Percentiles rank a stretch among this genome's conserved stretches.
phyloP scores from a whole-genome alignment of 306 rosid genomes.

The Prunus kanzakura region DNA sequence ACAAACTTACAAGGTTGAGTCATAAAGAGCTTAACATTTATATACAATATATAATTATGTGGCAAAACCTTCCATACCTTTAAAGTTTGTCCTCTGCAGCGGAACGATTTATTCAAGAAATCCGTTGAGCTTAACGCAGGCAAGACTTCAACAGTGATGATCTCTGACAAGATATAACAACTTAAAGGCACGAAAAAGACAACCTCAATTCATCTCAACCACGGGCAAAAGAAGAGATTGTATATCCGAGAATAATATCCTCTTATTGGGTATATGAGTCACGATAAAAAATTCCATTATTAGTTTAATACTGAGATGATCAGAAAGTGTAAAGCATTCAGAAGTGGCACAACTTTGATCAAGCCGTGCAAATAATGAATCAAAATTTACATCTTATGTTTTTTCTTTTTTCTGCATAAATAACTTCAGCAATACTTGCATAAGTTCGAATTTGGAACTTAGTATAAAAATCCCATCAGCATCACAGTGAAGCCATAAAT shows the following conservation, averaged over 20 bases:
- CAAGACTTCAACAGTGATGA: neutral
- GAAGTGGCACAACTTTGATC: neutral
- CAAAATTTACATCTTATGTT: neutral
- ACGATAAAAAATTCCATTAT: neutral
- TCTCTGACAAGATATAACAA: neutral
- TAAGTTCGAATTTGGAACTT: no score
- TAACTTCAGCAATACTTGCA: no score
- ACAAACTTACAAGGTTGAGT: neutral
- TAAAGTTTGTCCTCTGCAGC: neutral
- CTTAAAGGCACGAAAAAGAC: slow-evolving; percentile 1
- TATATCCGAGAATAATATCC: neutral
- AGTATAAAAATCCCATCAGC: no score
- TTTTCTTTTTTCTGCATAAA: no score
- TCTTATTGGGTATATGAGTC: neutral
- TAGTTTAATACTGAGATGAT: neutral
- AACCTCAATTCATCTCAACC: neutral
- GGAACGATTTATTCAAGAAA: neutral
- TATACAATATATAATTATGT: neutral
- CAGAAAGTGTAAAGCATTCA: neutral
- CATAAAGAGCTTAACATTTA: neutral
- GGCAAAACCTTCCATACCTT: neutral
- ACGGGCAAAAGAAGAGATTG: neutral
- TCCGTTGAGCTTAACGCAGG: neutral
- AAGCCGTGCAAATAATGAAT: neutral
- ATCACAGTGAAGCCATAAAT: neutral